Base-by-base conservation (phyloP, 306 rosid species). In the Trifolium dubium region DNA sequence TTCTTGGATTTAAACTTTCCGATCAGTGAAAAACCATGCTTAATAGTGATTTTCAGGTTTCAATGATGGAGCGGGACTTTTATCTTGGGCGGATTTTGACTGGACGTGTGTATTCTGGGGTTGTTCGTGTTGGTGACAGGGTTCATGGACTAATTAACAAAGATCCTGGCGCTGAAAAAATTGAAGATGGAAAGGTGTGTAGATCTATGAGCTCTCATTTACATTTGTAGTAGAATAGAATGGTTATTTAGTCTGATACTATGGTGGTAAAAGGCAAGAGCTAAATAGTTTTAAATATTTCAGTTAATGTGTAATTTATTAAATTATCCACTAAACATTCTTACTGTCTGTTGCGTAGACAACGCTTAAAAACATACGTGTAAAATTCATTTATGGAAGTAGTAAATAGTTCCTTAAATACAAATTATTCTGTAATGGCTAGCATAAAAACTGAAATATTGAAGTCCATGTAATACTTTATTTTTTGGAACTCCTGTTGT, bases 131-230 rank as follows among this genome's bases (percentile, higher is more conserved):
- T 64, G 99, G 99, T 79, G 97, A 94, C 78, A 87, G 80, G 85
- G 92, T 91, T 77, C 99, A 92, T 65, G 99, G 95, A 58, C 87
- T 94, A 66, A 86, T 89, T 39, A 75, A 70, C 73, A 94, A 88
- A 65, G 95, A 89, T 69, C 85, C 96, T 32, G 96, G 87, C 6
- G 85, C 82, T 18, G 91, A 87, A 75, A 94, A 89, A 83, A 56
- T 94, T 83, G 97, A 94, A 87, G 99, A 92, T 67, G 99, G 96
- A 82, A 94, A 94, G 97, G 99, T 94, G 51, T 75, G 85, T 84
- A 8, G 34, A 34, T 68, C 7, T 67, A 39, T 54, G 62, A 49
- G 43, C 83, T 30, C 39, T 13, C 51, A 67, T 50, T 77, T 68
- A 54, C 61, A 35, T 76, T 51, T 77, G 23, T 46, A 67, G 63